A percentile compares a stretch with the other conserved stretches of the same genome.
Evolutionary conservation across 345 rosid genomes (phyloP).

Genomic region (Salix brachista): DNA sequence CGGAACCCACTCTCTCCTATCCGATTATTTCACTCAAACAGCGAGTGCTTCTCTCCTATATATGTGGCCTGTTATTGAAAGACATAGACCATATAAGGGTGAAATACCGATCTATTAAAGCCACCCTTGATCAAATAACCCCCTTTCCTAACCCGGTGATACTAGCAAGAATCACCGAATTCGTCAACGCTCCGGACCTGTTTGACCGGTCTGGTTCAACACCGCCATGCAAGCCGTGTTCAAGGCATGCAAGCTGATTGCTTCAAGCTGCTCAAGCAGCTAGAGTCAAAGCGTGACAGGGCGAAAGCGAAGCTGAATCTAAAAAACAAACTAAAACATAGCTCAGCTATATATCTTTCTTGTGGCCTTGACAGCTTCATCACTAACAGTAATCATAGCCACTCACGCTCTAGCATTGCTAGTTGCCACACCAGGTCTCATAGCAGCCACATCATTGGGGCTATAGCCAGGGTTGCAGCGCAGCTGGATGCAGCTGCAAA

Average conservation of each 20-base stretch:
- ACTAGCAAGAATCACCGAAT: slow-evolving; percentile 22
- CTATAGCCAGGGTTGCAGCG: slow-evolving; percentile 33
- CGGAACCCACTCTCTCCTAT: slow-evolving; percentile 31
- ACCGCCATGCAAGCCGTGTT: slow-evolving; percentile 24
- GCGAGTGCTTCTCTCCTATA: slow-evolving; percentile 51
- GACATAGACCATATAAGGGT: slow-evolving; percentile 46
- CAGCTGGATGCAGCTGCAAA: slow-evolving; percentile 72
- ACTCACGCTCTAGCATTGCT: slow-evolving; percentile 67
- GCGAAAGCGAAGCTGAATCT: slow-evolving; percentile 42
- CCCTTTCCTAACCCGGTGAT: not conserved
- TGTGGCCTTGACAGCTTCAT: slow-evolving; percentile 60
- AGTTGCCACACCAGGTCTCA: slow-evolving; percentile 54
- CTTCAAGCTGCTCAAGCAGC: slow-evolving; percentile 38
- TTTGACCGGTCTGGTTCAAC: slow-evolving; percentile 28
- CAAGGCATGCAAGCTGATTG: slow-evolving; percentile 36
- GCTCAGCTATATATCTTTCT: slow-evolving; percentile 61
- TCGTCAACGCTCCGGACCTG: slow-evolving; percentile 30
- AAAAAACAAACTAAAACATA: slow-evolving; percentile 32
- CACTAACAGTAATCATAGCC: slow-evolving; percentile 45
- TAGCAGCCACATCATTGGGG: slow-evolving; percentile 30
- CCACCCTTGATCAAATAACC: slow-evolving; percentile 18
- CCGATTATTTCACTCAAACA: slow-evolving; percentile 54
- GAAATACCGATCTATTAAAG: slow-evolving; percentile 28
- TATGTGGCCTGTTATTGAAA: slow-evolving; percentile 53
- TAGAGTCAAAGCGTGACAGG: slow-evolving; percentile 53